A percentile compares a stretch with the other conserved stretches of the same genome.
Conservation (phyloP, 768 basidiomycete species). For the Galerina sulciceps region DNA sequence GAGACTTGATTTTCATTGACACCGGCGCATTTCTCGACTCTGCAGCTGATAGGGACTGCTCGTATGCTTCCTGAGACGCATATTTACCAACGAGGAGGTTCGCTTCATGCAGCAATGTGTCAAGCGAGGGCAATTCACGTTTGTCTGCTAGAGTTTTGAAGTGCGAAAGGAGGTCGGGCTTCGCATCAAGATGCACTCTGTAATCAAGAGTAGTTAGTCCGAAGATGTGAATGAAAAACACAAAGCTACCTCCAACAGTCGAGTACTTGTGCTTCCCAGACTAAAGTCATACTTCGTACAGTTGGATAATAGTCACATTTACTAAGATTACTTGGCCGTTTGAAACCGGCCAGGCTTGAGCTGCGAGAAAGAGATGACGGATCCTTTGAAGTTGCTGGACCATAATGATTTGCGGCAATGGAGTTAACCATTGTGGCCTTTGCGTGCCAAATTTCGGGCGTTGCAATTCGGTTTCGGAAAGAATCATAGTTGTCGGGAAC, state of each 20-base stretch:
- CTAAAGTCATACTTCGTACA: slow-evolving; percentile 21
- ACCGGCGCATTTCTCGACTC: slow-evolving; percentile 4
- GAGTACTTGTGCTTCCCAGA: slow-evolving; percentile 20
- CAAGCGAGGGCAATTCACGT: neutral
- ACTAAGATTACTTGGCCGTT: slow-evolving; percentile 20
- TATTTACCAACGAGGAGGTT: slow-evolving; percentile 1
- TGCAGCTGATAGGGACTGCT: slow-evolving; percentile 7
- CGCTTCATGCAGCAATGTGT: neutral
- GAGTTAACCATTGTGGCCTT: slow-evolving; percentile 21
- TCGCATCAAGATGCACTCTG: neutral
- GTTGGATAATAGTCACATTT: slow-evolving; percentile 26
- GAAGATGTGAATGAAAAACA: neutral
- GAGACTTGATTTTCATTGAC: neutral
- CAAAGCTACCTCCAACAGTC: slow-evolving; percentile 11
- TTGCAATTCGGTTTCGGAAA: slow-evolving; percentile 19
- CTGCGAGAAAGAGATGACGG: slow-evolving; percentile 17
- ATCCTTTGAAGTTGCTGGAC: slow-evolving; percentile 15
- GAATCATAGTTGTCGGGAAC: slow-evolving; percentile 19
- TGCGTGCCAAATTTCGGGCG: slow-evolving; percentile 23
- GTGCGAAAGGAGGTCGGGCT: neutral
- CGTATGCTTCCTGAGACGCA: slow-evolving; percentile 13
- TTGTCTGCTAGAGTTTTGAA: neutral
- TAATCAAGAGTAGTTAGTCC: neutral
- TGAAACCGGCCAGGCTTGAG: slow-evolving; percentile 6
- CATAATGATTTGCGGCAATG: slow-evolving; percentile 21